Evolutionary conservation across 331 rosid species (phyloP).

Genomic region (Telfairia occidentalis): DNA sequence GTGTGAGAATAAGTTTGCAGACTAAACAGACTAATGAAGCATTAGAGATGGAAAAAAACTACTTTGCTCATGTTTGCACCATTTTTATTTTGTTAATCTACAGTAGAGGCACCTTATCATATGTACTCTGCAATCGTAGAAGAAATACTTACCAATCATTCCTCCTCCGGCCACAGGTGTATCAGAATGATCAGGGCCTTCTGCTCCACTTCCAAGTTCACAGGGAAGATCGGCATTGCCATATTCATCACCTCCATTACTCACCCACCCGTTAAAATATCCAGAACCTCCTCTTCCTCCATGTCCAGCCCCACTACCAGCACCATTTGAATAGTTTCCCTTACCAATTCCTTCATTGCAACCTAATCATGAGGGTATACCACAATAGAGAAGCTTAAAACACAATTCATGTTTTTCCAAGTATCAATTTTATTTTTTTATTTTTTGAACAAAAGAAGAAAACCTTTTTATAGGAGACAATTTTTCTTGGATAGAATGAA

Average conservation of each 20-base stretch:
- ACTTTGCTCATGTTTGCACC: neutral
- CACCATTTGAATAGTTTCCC: conserved; percentile 90
- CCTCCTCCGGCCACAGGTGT: conserved; percentile 85
- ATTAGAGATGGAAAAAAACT: conserved; percentile 7
- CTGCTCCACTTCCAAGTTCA: conserved; percentile 92
- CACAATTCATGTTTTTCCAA: neutral
- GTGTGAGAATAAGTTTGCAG: conserved; percentile 13
- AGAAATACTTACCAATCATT: conserved; percentile 65
- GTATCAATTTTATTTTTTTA: neutral
- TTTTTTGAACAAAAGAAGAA: neutral
- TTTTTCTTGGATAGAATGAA: neutral
- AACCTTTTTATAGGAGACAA: neutral
- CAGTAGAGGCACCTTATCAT: conserved; percentile 15
- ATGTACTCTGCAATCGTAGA: conserved; percentile 11
- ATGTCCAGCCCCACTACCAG: conserved; percentile 99
- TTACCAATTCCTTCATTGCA: conserved; percentile 89
- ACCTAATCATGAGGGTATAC: conserved; percentile 37
- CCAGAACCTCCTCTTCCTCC: conserved; percentile 99
- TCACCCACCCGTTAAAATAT: conserved; percentile 62
- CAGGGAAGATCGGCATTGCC: conserved; percentile 95
- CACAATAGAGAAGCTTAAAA: conserved; percentile 24
- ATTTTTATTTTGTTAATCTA: neutral
- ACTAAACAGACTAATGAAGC: conserved; percentile 2
- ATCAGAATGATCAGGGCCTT: conserved; percentile 58
- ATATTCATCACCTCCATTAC: conserved; percentile 74